Conservation (phyloP, 2,329 filamentous ascomycete genomes). For the Claviceps monticola region DNA sequence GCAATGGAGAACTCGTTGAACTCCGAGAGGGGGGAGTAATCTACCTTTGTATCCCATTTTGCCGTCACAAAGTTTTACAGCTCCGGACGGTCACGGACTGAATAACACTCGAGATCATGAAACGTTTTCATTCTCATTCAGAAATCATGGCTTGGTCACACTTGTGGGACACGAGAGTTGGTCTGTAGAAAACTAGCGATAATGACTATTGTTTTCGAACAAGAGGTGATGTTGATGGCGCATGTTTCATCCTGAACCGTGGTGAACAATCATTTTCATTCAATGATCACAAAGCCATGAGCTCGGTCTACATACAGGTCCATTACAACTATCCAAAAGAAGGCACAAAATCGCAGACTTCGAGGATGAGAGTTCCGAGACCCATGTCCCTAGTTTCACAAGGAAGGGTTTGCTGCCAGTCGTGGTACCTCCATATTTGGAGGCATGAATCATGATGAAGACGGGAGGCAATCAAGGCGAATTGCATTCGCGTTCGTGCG, state of each 20-base stretch:
- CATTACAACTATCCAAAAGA: not conserved
- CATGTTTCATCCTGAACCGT: not conserved
- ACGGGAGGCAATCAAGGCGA: not conserved
- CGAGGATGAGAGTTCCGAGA: no score
- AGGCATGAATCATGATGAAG: not conserved
- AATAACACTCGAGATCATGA: no score
- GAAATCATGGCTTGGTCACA: not conserved
- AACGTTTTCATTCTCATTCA: not conserved
- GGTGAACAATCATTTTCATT: not conserved
- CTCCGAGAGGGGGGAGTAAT: not conserved
- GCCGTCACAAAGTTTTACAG: not conserved
- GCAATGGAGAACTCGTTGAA: not conserved
- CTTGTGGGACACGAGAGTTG: not conserved
- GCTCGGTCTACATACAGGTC: not conserved
- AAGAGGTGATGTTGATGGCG: not conserved
- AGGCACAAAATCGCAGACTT: not conserved
- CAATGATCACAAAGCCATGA: not conserved
- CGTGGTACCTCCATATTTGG: not conserved
- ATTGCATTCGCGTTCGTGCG: not conserved
- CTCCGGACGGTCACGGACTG: not conserved
- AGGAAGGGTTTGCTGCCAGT: not conserved
- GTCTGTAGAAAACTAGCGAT: not conserved
- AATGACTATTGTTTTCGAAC: not conserved
- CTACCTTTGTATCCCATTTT: not conserved
- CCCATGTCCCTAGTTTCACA: not conserved